A percentile compares a stretch with the other conserved stretches of the same genome.
These are phyloP conservation scores for Volvox reticuliferus DNA, from an alignment of 139 green algal genomes.

Conservation along the genomic window DNA sequence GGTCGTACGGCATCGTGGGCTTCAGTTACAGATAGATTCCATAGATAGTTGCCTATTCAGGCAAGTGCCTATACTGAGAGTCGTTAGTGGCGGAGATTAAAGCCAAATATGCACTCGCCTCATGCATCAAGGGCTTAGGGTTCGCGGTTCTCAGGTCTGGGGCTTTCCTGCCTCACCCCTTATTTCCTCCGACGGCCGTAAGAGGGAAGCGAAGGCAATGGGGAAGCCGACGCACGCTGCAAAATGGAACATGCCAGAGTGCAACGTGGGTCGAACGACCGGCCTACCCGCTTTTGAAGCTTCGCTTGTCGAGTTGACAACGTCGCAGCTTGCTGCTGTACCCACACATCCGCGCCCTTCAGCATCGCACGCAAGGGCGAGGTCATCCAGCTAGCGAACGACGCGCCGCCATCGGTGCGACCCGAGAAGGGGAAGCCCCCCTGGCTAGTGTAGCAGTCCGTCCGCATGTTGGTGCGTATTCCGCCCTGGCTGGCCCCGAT, in stretches of 20 bases:
- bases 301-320: neutral
- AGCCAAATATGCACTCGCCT: too few relatives aligned
- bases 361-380: neutral
- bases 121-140: too few relatives aligned
- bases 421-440: neutral
- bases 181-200: too few relatives aligned
- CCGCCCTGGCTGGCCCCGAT: neutral
- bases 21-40: too few relatives aligned
- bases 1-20: too few relatives aligned
- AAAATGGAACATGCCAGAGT: neutral
- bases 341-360: neutral
- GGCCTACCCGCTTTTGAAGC: conserved; percentile 34
- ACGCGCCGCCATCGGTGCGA: conserved; percentile 2
- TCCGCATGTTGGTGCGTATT: neutral
- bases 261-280: neutral
- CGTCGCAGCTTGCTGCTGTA: conserved; percentile 5
- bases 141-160: too few relatives aligned
- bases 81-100: too few relatives aligned
- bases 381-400: neutral
- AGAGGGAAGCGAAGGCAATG: neutral
- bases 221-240: neutral
- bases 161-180: too few relatives aligned
- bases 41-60: too few relatives aligned
- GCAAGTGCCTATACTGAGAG: too few relatives aligned
- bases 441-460: too few relatives aligned